Conservation (phyloP, 2,329 filamentous ascomycete genomes). For the Lachnellula occidentalis region DNA sequence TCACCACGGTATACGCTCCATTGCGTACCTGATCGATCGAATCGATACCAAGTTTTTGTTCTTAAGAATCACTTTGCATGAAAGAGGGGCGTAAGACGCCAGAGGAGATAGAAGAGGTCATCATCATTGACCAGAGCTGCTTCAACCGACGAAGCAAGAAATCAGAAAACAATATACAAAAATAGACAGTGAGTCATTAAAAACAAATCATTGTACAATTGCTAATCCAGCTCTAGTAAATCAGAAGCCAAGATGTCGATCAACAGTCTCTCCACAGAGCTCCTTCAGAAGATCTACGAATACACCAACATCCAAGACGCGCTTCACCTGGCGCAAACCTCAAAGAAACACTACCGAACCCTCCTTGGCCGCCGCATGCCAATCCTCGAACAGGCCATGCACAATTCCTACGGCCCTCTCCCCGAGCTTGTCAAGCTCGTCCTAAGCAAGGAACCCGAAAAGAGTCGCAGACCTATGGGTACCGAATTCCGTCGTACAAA, state of each 20-base stretch:
- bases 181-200: conserved; percentile 6
- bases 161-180: not conserved
- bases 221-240: conserved; percentile 6
- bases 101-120: conserved; percentile 11
- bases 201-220: not conserved
- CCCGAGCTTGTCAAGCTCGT: conserved; percentile 26
- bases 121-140: conserved; percentile 10
- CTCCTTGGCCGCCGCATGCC: conserved; percentile 24
- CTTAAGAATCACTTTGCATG: not conserved
- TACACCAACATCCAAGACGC: conserved; percentile 24
- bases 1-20: conserved; percentile 21
- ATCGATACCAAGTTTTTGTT: conserved; percentile 13
- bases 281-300: conserved; percentile 29
- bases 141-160: conserved; percentile 12
- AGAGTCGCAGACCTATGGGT: conserved; percentile 24
- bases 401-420: conserved; percentile 27
- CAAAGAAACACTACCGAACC: conserved; percentile 22
- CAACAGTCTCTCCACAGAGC: conserved; percentile 27
- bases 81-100: conserved; percentile 3
- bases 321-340: conserved; percentile 27
- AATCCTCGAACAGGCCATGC: conserved; percentile 22
- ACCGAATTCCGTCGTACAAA: conserved; percentile 26
- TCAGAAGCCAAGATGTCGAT: conserved; percentile 23
- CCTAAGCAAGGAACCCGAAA: conserved; percentile 26
- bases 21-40: conserved; percentile 16